Conservation (phyloP, 352 stramenopile species). For the Saprolegnia parasitica region DNA sequence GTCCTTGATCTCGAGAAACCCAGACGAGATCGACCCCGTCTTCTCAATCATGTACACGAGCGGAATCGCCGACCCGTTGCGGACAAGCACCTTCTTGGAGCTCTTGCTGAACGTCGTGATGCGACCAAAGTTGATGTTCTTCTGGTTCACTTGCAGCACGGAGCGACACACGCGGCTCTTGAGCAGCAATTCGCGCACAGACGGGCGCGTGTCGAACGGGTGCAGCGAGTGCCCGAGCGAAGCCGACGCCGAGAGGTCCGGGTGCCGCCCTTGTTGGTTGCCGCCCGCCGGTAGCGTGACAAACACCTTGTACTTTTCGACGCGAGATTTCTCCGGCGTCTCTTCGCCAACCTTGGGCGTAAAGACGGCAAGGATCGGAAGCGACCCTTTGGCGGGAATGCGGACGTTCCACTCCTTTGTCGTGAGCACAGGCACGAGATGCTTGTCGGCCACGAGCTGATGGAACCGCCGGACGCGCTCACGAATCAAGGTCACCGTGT, state of each 20-base stretch:
- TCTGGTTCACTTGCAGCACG: slow-evolving; percentile 88
- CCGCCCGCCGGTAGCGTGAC: slow-evolving; percentile 79
- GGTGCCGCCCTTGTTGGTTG: slow-evolving; percentile 60
- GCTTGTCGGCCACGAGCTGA: slow-evolving; percentile 58
- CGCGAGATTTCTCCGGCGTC: slow-evolving; percentile 52
- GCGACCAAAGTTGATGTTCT: slow-evolving; percentile 89
- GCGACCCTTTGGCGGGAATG: slow-evolving; percentile 67
- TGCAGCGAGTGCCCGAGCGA: slow-evolving; percentile 45
- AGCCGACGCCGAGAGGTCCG: neutral
- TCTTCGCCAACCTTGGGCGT: slow-evolving; percentile 35
- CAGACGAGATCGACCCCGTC: slow-evolving; percentile 86
- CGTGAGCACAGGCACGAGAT: slow-evolving; percentile 51
- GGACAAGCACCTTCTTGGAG: slow-evolving; percentile 78
- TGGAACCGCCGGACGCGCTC: slow-evolving; percentile 69
- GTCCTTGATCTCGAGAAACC: slow-evolving; percentile 86
- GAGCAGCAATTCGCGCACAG: slow-evolving; percentile 73
- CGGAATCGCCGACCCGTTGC: slow-evolving; percentile 83
- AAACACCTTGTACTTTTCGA: slow-evolving; percentile 86
- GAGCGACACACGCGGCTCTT: slow-evolving; percentile 81
- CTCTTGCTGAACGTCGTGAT: slow-evolving; percentile 83
- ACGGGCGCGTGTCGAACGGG: slow-evolving; percentile 44
- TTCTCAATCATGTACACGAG: slow-evolving; percentile 86
- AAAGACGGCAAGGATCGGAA: slow-evolving; percentile 78
- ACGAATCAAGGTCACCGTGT: slow-evolving; percentile 74
- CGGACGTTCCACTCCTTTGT: slow-evolving; percentile 76